Conservation (phyloP, 257 asterid genomes). For the Solanum phureja region DNA sequence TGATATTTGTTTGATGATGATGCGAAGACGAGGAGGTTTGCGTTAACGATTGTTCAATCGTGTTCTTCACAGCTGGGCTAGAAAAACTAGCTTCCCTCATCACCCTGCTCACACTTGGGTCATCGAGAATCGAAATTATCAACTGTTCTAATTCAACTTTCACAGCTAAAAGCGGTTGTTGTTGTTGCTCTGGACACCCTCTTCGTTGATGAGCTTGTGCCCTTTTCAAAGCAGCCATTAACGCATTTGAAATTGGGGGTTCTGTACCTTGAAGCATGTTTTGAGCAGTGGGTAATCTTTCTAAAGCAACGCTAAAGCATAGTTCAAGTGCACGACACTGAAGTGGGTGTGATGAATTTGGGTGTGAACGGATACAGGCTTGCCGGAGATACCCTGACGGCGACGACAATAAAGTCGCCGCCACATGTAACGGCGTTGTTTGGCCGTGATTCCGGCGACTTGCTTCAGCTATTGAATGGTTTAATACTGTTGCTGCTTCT, state of each 20-base stretch:
- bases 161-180: slow-evolving; percentile 77
- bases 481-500: slow-evolving; percentile 69
- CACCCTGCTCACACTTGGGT: slow-evolving; percentile 81
- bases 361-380: slow-evolving; percentile 90
- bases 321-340: slow-evolving; percentile 95
- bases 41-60: slow-evolving; percentile 57
- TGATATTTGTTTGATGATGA: background rate
- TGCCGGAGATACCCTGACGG: slow-evolving; percentile 70
- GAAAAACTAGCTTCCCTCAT: slow-evolving; percentile 91
- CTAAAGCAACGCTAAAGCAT: slow-evolving; percentile 82
- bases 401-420: slow-evolving; percentile 74
- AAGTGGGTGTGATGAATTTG: slow-evolving; percentile 84
- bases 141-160: slow-evolving; percentile 84
- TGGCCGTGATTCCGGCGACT: slow-evolving; percentile 85
- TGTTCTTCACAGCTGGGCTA: slow-evolving; percentile 77
- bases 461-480: slow-evolving; percentile 80
- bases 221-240: slow-evolving; percentile 78
- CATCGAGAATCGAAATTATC: slow-evolving; percentile 73
- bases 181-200: slow-evolving; percentile 92
- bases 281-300: slow-evolving; percentile 72
- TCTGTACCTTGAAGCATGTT: slow-evolving; percentile 25
- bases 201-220: slow-evolving; percentile 89
- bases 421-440: slow-evolving; percentile 93
- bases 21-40: background rate
- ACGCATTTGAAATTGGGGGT: slow-evolving; percentile 83